Evolutionary conservation across 2,329 filamentous ascomycete genomes (phyloP).

Genomic region (Tolypocladium paradoxum): DNA sequence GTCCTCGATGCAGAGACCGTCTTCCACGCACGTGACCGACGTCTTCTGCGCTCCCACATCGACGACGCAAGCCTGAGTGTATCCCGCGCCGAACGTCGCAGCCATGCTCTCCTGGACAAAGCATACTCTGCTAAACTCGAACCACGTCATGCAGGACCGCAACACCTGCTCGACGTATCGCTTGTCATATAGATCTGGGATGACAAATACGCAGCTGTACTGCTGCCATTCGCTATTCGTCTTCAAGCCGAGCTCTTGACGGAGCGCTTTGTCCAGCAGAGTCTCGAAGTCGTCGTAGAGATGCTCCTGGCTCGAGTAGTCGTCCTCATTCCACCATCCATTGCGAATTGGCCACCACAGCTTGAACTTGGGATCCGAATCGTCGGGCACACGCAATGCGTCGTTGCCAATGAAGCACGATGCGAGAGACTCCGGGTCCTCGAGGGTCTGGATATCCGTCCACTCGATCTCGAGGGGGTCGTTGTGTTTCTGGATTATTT

Average conservation of each 20-base stretch:
- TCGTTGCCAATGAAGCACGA: constrained; percentile 70
- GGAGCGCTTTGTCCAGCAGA: constrained; percentile 77
- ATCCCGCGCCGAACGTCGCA: constrained; percentile 89
- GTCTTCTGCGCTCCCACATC: constrained; percentile 97
- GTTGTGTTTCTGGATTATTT: constrained; percentile 88
- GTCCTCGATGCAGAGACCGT: constrained; percentile 89
- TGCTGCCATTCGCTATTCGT: constrained; percentile 74
- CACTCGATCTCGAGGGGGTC: constrained; percentile 90
- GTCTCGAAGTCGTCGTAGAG: constrained; percentile 80
- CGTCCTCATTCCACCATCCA: constrained; percentile 82
- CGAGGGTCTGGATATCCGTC: constrained; percentile 65
- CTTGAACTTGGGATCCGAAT: constrained; percentile 81
- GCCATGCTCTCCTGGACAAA: constrained; percentile 96
- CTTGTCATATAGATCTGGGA: constrained; percentile 94
- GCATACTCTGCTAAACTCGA: constrained; percentile 79
- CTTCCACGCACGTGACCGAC: constrained; percentile 91
- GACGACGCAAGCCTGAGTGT: constrained; percentile 87
- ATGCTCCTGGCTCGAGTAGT: constrained; percentile 70
- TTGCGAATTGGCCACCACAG: constrained; percentile 84
- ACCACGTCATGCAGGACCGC: constrained; percentile 77
- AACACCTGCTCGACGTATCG: constrained; percentile 77
- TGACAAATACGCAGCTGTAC: constrained; percentile 94
- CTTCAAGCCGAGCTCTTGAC: constrained; percentile 68
- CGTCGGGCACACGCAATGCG: constrained; percentile 78
- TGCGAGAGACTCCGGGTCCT: constrained; percentile 50